A percentile compares a stretch with the other conserved stretches of the same genome.
These are phyloP conservation scores for Antonospora locustae DNA, from an alignment of 371 early-diverging fungal genomes.

Conservation along the genomic window DNA sequence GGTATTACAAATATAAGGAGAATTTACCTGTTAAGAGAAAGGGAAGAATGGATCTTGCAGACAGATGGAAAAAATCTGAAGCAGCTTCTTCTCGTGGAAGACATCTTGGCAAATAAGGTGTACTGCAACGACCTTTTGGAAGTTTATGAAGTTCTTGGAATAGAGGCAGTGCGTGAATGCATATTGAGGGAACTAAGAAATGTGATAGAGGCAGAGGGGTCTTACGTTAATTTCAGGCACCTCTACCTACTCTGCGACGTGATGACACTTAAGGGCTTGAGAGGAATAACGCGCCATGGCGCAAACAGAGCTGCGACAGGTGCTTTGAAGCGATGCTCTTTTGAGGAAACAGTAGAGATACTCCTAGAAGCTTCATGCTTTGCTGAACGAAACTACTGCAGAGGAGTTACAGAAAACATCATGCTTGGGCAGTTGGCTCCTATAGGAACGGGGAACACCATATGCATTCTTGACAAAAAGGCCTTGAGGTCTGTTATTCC, in stretches of 20 bases:
- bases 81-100: constrained; percentile 67
- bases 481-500: constrained; percentile 33
- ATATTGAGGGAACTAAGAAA: constrained; percentile 75
- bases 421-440: constrained; percentile 93
- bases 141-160: constrained; percentile 79
- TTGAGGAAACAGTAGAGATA: constrained; percentile 98
- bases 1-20: constrained; percentile 74
- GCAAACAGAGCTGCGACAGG: constrained; percentile 77
- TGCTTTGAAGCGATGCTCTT: constrained; percentile 86
- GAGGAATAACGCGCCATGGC: constrained; percentile 95
- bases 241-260: constrained; percentile 82
- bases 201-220: constrained; percentile 90
- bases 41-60: constrained; percentile 70
- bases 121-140: constrained; percentile 80
- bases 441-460: constrained; percentile 86
- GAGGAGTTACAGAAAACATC: constrained; percentile 89
- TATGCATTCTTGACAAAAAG: constrained; percentile 58
- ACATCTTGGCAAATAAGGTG: constrained; percentile 66
- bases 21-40: constrained; percentile 66
- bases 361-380: constrained; percentile 82
- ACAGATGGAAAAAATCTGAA: constrained; percentile 85
- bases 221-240: constrained; percentile 95
- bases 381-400: constrained; percentile 78
- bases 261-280: constrained; percentile 87
- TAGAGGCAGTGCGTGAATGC: constrained; percentile 83